Evolutionary conservation across 2,329 filamentous ascomycete species (phyloP).

Genomic region (Coleophoma crateriformis): DNA sequence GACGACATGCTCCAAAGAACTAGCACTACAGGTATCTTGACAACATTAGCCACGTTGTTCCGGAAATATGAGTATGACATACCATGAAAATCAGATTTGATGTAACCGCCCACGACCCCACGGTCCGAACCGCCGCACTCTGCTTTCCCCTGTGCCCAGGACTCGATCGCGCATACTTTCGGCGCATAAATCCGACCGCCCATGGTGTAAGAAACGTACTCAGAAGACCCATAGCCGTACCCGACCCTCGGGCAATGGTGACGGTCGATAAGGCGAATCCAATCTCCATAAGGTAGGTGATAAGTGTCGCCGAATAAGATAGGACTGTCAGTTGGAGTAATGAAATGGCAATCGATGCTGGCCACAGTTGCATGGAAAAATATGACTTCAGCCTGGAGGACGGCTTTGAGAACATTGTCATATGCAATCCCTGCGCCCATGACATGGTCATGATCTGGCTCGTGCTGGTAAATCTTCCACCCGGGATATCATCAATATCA

Average conservation of each 20-base stretch:
- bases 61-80: constrained; percentile 3
- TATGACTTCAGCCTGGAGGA: constrained; percentile 24
- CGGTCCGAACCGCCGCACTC: constrained; percentile 8
- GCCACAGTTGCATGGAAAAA: constrained; percentile 28
- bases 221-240: constrained; percentile 40
- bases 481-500: background rate
- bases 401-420: constrained; percentile 18
- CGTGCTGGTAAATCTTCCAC: constrained; percentile 1
- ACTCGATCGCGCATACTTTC: constrained; percentile 1
- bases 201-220: constrained; percentile 44
- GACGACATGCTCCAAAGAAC: constrained; percentile 21
- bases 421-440: constrained; percentile 1
- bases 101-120: constrained; percentile 31
- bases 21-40: constrained; percentile 28
- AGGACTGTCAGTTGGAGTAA: constrained; percentile 41
- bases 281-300: constrained; percentile 44
- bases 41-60: background rate
- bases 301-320: constrained; percentile 47
- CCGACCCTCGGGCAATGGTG: constrained; percentile 36
- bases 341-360: constrained; percentile 41
- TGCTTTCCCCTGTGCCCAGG: constrained; percentile 12
- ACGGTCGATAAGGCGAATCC: constrained; percentile 40
- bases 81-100: constrained; percentile 31
- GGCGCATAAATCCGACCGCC: constrained; percentile 31
- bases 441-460: background rate